A percentile compares a stretch with the other conserved stretches of the same genome.
These are phyloP conservation scores for Solanum habrochaites DNA, from an alignment of 257 asterid species.

Conservation along the genomic window DNA sequence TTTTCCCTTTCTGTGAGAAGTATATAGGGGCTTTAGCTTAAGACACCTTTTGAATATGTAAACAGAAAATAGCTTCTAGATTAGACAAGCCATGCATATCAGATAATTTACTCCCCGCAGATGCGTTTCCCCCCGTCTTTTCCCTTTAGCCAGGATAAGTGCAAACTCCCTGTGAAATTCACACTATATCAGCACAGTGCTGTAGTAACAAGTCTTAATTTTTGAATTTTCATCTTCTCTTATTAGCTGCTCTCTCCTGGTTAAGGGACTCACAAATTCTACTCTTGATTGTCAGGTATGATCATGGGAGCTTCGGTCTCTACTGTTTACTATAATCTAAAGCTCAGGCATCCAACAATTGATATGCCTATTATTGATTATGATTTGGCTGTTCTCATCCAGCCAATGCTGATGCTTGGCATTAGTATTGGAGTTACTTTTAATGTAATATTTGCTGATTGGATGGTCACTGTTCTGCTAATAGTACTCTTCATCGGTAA, in stretches of 20 bases:
- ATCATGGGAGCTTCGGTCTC: slow-evolving; percentile 95
- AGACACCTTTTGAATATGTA: background rate
- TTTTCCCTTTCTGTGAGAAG: background rate
- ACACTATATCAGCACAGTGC: background rate
- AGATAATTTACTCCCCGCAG: background rate
- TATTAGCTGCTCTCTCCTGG: background rate
- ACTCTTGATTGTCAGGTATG: slow-evolving; percentile 59
- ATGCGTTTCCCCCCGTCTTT: background rate
- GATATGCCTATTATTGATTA: slow-evolving; percentile 93
- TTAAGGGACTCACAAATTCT: slow-evolving; percentile 1
- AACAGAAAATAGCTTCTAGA: background rate
- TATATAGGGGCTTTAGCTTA: background rate
- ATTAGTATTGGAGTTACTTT: slow-evolving; percentile 92
- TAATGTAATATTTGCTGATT: slow-evolving; percentile 87
- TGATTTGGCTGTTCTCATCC: slow-evolving; percentile 92
- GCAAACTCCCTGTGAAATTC: background rate
- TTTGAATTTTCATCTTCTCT: background rate
- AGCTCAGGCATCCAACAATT: slow-evolving; percentile 81
- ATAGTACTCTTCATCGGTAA: slow-evolving; percentile 79
- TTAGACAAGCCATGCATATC: background rate
- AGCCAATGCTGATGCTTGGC: slow-evolving; percentile 98
- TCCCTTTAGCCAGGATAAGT: background rate
- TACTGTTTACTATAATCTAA: slow-evolving; percentile 87
- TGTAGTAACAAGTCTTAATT: background rate
- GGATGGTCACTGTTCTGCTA: slow-evolving; percentile 97